Conservation (phyloP, 345 rosid genomes). For the Erysimum cheiranthoides region DNA sequence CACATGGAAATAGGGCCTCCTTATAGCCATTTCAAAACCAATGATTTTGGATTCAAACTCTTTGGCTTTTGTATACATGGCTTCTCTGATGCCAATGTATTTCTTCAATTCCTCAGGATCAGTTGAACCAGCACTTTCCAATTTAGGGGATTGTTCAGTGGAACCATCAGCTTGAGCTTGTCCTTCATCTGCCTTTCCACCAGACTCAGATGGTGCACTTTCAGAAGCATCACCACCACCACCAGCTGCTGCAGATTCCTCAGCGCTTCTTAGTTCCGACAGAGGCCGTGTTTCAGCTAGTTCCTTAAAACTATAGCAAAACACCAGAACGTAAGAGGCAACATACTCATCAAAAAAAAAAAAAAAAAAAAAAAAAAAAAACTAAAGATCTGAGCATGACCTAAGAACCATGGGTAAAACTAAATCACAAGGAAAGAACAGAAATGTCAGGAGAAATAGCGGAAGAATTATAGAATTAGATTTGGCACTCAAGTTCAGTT, state of each 20-base stretch:
- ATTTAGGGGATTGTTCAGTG: conserved; percentile 61
- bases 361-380: too few species aligned
- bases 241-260: conserved; percentile 59
- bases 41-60: conserved; percentile 90
- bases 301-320: conserved; percentile 73
- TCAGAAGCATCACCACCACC: conserved; percentile 49
- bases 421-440: too few species aligned
- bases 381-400: background rate
- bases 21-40: conserved; percentile 96
- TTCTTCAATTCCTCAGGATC: conserved; percentile 94
- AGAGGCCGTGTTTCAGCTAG: conserved; percentile 80
- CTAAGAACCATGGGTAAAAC: conserved; percentile 4
- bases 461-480: background rate
- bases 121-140: conserved; percentile 72
- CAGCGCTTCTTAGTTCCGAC: conserved; percentile 77
- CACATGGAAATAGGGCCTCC: conserved; percentile 97
- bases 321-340: conserved; percentile 20
- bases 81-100: conserved; percentile 84
- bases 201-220: conserved; percentile 51
- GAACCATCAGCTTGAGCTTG: conserved; percentile 57
- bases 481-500: too few species aligned
- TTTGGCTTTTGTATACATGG: conserved; percentile 88
- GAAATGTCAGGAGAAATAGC: too few species aligned
- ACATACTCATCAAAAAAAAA: background rate
- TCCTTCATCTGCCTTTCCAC: conserved; percentile 60